These are phyloP conservation scores for Plasmopara halstedii DNA, from an alignment of 352 stramenopile species.

Conservation along the genomic window DNA sequence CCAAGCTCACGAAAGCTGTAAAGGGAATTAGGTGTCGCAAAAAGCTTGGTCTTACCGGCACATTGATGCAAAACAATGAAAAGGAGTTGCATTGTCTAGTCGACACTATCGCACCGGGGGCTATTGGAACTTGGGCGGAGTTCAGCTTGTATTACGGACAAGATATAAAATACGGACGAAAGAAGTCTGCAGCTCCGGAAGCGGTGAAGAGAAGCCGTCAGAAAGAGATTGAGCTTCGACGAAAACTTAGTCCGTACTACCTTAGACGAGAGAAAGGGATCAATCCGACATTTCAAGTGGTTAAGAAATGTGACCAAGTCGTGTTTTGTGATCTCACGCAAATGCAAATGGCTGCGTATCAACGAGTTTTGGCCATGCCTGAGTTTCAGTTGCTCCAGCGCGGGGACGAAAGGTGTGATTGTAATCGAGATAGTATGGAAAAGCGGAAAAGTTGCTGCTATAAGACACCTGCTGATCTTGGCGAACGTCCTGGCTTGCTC, in stretches of 20 bases:
- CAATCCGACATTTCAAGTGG: slow-evolving; percentile 57
- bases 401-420: slow-evolving; percentile 62
- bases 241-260: slow-evolving; percentile 57
- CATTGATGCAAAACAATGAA: slow-evolving; percentile 84
- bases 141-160: slow-evolving; percentile 75
- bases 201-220: slow-evolving; percentile 47
- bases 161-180: slow-evolving; percentile 78
- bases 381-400: slow-evolving; percentile 61
- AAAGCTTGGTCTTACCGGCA: slow-evolving; percentile 85
- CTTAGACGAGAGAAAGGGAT: slow-evolving; percentile 66
- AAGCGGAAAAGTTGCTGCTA: slow-evolving; percentile 66
- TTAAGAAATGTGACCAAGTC: slow-evolving; percentile 73
- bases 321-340: slow-evolving; percentile 75
- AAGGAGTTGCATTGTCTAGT: slow-evolving; percentile 76
- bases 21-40: slow-evolving; percentile 50
- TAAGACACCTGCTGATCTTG: slow-evolving; percentile 26
- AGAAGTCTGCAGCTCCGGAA: slow-evolving; percentile 63
- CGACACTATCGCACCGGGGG: slow-evolving; percentile 59
- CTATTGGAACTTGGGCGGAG: slow-evolving; percentile 52
- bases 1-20: slow-evolving; percentile 85
- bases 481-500: slow-evolving; percentile 26
- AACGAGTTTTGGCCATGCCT: slow-evolving; percentile 59
- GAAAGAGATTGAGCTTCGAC: slow-evolving; percentile 63
- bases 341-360: slow-evolving; percentile 59
- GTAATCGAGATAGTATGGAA: slow-evolving; percentile 41